Base-by-base conservation (phyloP, 1,284 basidiomycete genomes). In the Retiboletus flavoniger region DNA sequence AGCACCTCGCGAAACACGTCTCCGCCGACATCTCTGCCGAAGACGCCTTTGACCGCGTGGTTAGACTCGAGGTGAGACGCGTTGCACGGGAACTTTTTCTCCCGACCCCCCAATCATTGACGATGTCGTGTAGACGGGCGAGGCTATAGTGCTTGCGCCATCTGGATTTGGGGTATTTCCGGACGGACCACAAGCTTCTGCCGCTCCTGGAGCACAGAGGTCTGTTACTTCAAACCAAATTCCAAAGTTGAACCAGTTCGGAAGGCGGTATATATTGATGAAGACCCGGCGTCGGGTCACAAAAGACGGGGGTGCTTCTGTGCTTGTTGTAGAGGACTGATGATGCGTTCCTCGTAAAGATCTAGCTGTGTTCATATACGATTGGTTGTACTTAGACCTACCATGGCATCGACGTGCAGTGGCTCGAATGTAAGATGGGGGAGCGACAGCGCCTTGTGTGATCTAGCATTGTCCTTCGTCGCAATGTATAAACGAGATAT, bases 21-120 rank as follows among this genome's bases (percentile, higher is more conserved):
- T 82, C 84, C 0, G 83, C 84, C 0, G 78, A 85, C 57, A 75
- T 87, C 50, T 76, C 77, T 0, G 66, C 73, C 5, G 75, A 74
- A 2, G 82, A 85, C 41, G 83, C 80, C 0, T 88, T 89, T 56
- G 82, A 88, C 58, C 75, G 79, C 47, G 79, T 89, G 14, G 85
- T 87, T 11, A 79, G 67, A 52, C 73, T 89, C 3, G 77, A 84
- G 76, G 87, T 87, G 57, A 56, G 72, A 17, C 36, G 3, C 32
- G 1, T 16, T 31, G 4, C 50, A 31, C 7, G 3, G 7, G n/a
- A 19, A 32, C 11, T 7, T 29, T 32, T 51, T 55, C 36, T 11
- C 32, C 16, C 41, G n/a, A 45, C 47, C 6, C 44, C 42, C 43
- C 42, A 56, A 55, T 31, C 3, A 28, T n/a, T 38, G 24, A 16